phyloP scores from a whole-genome alignment of 2,329 filamentous ascomycete species.

The Ambrosiella beaveri region DNA sequence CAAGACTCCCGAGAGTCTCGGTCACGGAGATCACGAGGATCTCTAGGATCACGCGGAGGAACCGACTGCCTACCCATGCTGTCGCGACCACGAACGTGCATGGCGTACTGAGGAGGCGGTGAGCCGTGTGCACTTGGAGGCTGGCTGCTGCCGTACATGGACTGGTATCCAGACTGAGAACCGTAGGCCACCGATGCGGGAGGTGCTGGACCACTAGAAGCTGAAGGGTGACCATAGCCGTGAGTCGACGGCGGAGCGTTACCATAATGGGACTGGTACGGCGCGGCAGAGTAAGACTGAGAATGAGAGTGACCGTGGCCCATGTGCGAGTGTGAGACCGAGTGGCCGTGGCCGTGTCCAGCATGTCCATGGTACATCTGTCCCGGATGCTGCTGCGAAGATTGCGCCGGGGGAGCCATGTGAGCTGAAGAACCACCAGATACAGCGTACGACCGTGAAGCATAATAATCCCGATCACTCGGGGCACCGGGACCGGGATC shows the following conservation, averaged over 20 bases:
- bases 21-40: slow-evolving; percentile 2
- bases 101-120: slow-evolving; percentile 8
- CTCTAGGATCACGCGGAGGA: slow-evolving; percentile 1
- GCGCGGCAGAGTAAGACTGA: slow-evolving; percentile 15
- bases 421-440: slow-evolving; percentile 17
- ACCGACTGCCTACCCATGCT: neutral
- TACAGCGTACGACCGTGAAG: slow-evolving; percentile 22
- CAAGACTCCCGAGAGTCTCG: neutral
- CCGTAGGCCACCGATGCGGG: neutral
- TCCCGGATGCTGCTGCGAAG: slow-evolving; percentile 35
- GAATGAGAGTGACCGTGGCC: slow-evolving; percentile 8
- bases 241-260: slow-evolving; percentile 13
- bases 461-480: slow-evolving; percentile 32
- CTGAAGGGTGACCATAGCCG: slow-evolving; percentile 18
- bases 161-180: slow-evolving; percentile 15
- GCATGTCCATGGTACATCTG: slow-evolving; percentile 22
- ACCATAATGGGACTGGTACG: slow-evolving; percentile 1
- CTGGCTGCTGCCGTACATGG: neutral
- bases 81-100: slow-evolving; percentile 2
- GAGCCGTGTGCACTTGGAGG: slow-evolving; percentile 13
- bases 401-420: slow-evolving; percentile 25
- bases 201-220: slow-evolving; percentile 12
- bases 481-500: slow-evolving; percentile 19
- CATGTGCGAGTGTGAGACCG: slow-evolving; percentile 12
- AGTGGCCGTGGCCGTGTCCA: neutral